Percentiles rank a stretch among this genome's conserved stretches.
These are phyloP conservation scores for Ogataea trehalophila DNA, from an alignment of 805 yeast species.

Conservation along the genomic window DNA sequence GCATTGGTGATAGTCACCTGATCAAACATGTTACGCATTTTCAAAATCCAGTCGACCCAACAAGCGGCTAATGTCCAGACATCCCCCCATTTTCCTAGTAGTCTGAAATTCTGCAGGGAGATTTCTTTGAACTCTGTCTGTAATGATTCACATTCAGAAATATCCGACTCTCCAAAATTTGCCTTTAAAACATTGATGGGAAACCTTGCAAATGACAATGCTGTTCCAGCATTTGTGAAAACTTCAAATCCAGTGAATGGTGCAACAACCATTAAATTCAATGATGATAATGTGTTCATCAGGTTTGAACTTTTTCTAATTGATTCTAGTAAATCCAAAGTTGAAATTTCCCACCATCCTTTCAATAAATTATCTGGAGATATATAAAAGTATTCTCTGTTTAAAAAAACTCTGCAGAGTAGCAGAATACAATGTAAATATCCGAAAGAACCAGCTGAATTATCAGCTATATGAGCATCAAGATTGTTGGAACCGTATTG, in stretches of 20 bases:
- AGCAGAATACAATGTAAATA: slow-evolving; percentile 32
- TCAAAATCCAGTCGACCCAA: slow-evolving; percentile 28
- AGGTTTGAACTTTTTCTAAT: slow-evolving; percentile 24
- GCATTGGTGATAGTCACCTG: not conserved
- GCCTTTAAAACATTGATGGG: slow-evolving; percentile 23
- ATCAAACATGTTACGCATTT: slow-evolving; percentile 19
- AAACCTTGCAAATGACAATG: slow-evolving; percentile 29
- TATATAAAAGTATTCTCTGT: slow-evolving; percentile 34
- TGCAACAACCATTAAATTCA: slow-evolving; percentile 30
- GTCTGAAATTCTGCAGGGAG: slow-evolving; percentile 20
- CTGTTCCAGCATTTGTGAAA: slow-evolving; percentile 33
- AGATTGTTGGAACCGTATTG: slow-evolving; percentile 22
- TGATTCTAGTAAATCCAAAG: slow-evolving; percentile 19
- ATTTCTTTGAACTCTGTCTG: slow-evolving; percentile 16
- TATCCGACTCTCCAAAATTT: slow-evolving; percentile 12
- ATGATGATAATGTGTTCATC: slow-evolving; percentile 19
- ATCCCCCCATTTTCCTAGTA: slow-evolving; percentile 25
- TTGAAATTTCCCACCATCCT: slow-evolving; percentile 28
- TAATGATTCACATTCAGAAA: not conserved
- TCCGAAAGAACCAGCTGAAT: slow-evolving; percentile 31
- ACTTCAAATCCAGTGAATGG: slow-evolving; percentile 37
- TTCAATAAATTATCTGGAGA: slow-evolving; percentile 28
- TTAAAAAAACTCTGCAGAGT: slow-evolving; percentile 32
- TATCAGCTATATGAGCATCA: slow-evolving; percentile 16
- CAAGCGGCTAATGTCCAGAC: slow-evolving; percentile 30